These are phyloP conservation scores for Neurospora sublineolata DNA, from an alignment of 495 filamentous ascomycete genomes.

Conservation along the genomic window DNA sequence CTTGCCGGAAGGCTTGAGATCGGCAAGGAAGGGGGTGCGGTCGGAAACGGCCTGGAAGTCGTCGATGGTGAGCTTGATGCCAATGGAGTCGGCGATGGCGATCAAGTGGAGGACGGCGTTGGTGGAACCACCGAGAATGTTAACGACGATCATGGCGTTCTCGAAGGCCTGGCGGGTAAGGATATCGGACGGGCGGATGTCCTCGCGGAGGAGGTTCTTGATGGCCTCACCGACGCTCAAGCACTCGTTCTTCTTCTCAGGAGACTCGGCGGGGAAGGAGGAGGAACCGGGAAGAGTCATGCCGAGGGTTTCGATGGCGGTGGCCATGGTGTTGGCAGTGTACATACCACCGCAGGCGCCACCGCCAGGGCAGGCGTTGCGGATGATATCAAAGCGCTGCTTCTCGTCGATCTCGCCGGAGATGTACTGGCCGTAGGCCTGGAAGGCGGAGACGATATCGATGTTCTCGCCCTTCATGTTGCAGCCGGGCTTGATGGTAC, in stretches of 20 bases:
- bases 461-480: constrained; percentile 65
- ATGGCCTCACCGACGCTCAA: constrained; percentile 74
- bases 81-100: constrained; percentile 89
- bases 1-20: constrained; percentile 94
- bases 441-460: constrained; percentile 95
- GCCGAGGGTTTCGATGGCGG: constrained; percentile 91
- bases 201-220: constrained; percentile 71
- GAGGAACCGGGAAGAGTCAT: constrained; percentile 92
- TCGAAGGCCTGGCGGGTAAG: constrained; percentile 87
- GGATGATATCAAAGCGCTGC: constrained; percentile 85
- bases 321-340: constrained; percentile 97
- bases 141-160: constrained; percentile 91
- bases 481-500: constrained; percentile 86
- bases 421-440: constrained; percentile 93
- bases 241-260: constrained; percentile 79
- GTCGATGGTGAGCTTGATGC: constrained; percentile 87
- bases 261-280: constrained; percentile 80
- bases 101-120: constrained; percentile 96
- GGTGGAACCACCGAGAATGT: constrained; percentile 90
- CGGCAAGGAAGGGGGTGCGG: constrained; percentile 83
- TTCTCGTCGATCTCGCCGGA: constrained; percentile 84
- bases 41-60: constrained; percentile 95
- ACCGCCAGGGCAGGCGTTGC: constrained; percentile 83
- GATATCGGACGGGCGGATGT: constrained; percentile 83
- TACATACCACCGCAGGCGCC: constrained; percentile 99